Conservation (phyloP, 768 basidiomycete genomes). For the Pisolithus tinctorius region DNA sequence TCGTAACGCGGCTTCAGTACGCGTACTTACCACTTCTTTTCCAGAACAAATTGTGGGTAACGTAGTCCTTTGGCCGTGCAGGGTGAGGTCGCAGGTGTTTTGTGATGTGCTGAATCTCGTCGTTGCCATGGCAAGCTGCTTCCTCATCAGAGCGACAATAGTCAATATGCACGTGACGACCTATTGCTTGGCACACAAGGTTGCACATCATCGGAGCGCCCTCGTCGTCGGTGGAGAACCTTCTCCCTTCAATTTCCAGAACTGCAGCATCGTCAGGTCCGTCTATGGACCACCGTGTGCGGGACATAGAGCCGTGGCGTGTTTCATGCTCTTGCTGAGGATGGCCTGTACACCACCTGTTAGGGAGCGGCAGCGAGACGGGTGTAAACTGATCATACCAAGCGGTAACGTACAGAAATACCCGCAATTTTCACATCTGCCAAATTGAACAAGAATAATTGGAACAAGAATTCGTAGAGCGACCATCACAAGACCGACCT, state of each 20-base stretch:
- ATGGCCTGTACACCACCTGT: constrained; percentile 35
- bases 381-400: constrained; percentile 24
- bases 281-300: constrained; percentile 50
- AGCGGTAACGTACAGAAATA: constrained; percentile 49
- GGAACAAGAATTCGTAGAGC: background rate
- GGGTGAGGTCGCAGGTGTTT: constrained; percentile 40
- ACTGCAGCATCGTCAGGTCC: constrained; percentile 38
- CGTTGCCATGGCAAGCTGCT: constrained; percentile 30
- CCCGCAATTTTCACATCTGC: constrained; percentile 43
- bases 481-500: constrained; percentile 19
- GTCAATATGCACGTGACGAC: constrained; percentile 52
- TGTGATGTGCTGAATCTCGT: constrained; percentile 41
- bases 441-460: background rate
- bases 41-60: constrained; percentile 53
- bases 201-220: constrained; percentile 63
- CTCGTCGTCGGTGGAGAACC: constrained; percentile 46
- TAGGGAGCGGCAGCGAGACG: background rate
- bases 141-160: constrained; percentile 40
- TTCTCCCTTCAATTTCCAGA: constrained; percentile 49
- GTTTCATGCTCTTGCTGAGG: constrained; percentile 57
- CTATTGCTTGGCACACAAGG: constrained; percentile 47
- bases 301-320: constrained; percentile 57
- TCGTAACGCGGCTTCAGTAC: background rate
- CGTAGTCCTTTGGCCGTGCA: constrained; percentile 41
- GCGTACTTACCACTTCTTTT: constrained; percentile 41